A percentile compares a stretch with the other conserved stretches of the same genome.
These are phyloP conservation scores for Talaromyces borbonicus DNA, from an alignment of 495 filamentous ascomycete species.

Conservation along the genomic window DNA sequence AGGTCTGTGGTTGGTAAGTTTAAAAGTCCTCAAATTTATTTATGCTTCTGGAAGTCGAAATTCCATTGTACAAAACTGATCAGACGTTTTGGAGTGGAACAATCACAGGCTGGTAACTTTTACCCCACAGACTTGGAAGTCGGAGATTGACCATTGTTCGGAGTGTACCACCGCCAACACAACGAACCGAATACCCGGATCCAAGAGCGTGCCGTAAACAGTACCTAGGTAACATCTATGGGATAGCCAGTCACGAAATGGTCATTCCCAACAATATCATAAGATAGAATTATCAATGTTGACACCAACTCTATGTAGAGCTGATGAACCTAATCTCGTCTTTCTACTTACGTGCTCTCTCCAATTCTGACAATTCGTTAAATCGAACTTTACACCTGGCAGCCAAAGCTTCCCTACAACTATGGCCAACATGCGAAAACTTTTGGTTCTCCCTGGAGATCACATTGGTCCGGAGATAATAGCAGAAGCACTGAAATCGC, in stretches of 20 bases:
- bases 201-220: not conserved
- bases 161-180: slow-evolving; percentile 5
- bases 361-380: not conserved
- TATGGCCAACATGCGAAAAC: not conserved
- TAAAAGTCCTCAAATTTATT: too few species aligned
- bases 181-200: not conserved
- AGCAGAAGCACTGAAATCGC: slow-evolving; percentile 16
- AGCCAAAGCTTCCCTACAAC: not conserved
- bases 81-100: not conserved
- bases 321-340: not conserved
- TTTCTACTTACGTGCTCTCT: not conserved
- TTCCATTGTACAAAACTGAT: not conserved
- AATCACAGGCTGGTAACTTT: too few species aligned
- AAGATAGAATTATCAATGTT: not conserved
- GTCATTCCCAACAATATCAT: too few species aligned
- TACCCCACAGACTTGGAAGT: too few species aligned
- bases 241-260: too few species aligned
- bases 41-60: too few species aligned
- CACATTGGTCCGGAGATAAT: slow-evolving; percentile 25
- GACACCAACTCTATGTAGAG: too few species aligned
- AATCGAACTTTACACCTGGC: not conserved
- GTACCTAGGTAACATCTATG: too few species aligned
- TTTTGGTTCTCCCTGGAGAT: slow-evolving; percentile 16
- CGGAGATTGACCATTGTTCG: not conserved
- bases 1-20: too few species aligned